Base-by-base conservation (phyloP, 768 basidiomycete genomes). In the Tremella mesenterica region DNA sequence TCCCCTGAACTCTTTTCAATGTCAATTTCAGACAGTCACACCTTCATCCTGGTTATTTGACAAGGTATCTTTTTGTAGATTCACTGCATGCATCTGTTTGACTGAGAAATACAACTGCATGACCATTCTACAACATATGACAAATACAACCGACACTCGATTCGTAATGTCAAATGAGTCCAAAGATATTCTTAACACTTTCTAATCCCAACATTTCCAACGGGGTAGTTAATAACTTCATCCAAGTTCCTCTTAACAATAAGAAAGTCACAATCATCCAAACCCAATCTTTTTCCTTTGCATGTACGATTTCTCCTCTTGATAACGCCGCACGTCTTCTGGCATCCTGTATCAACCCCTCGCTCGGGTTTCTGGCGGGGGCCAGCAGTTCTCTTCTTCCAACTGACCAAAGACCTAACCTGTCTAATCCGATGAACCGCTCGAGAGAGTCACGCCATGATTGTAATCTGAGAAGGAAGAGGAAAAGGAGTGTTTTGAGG, bases 401-500 rank as follows among this genome's bases (percentile, higher is more conserved):
- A 5, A 4, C 38, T 12, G 18, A 27, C 56, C 50, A 57, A 14
- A 28, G 28, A 23, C 43, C 27, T 16, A 51, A 16, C 7, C 23
- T 33, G 30, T 62, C 43, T 4, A 69, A 31, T 1, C 63, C 60
- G 13, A 71, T 34, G 1, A 44, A 27, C 21, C 62, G 30, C 41
- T 71, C 69, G 5, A 69, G 14, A 18, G 52, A 49, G 27, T 63
- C 61, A 18, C 72, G 50, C 31, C 54, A 44, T 0, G 58, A 48
- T 38, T 67, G 68, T 2, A 73, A 28, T 12, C 72, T 52, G 26
- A 73, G 52, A 33, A 73, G 56, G 47, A 71, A 71, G 1, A 73
- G 59, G 53, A 71, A 71, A 2, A 71, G 36, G 6, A 73, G 54
- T 0, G 72, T 71, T 45, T 71, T 73, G 50, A 67, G 59, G 21